Evolutionary conservation across 2,329 filamentous ascomycete genomes (phyloP), one percentile per base, ranked within the genome.

Genomic region (Talaromyces piceae): DNA sequence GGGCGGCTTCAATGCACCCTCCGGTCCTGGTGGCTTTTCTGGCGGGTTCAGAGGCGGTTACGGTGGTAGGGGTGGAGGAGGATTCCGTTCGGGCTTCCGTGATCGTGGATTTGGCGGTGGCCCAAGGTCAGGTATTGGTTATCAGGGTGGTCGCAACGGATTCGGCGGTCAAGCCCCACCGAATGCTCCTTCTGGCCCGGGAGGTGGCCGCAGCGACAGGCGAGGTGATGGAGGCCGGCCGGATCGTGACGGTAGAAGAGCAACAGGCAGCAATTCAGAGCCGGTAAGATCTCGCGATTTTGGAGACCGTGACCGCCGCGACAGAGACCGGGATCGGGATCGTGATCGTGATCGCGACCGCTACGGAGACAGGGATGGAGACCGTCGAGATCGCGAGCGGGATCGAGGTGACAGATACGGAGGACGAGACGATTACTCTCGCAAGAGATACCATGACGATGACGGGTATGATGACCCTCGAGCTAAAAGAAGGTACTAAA

Each of bases 231-330:
- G 31, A 16, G 31, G 63, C 50, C 67, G 75, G 54, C 73, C 74
- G 59, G 75, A 78, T 60, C 76, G 81, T 58, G 77, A 81, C 59
- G 70, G 64, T 59, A 70, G 78, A 54, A 76, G 79, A 52, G 72
- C 74, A 41, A 85, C 82, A 51, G 87, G 87, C 58, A 87, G 87
- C 73, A 93, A 94, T 72, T 86, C 86, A 70, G 89, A 94, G 67
- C 88, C 88, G 55, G 81, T 93, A 66, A 84, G 86, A 63, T 81
- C 82, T 49, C 72, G 83, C 62, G 82, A 84, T 60, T 79, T 80
- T 69, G 76, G 71, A 50, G 69, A 72, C 50, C 61, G 74, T 49
- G 51, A 53, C 28, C 51, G 51, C 26, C 41, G 43, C 31, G 41
- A 47, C 41, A 49, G 51, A 16, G 50, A 52, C 45, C 37, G 50